These are phyloP conservation scores for Grigorovia jiainica DNA, from an alignment of 805 yeast species.

Conservation along the genomic window DNA sequence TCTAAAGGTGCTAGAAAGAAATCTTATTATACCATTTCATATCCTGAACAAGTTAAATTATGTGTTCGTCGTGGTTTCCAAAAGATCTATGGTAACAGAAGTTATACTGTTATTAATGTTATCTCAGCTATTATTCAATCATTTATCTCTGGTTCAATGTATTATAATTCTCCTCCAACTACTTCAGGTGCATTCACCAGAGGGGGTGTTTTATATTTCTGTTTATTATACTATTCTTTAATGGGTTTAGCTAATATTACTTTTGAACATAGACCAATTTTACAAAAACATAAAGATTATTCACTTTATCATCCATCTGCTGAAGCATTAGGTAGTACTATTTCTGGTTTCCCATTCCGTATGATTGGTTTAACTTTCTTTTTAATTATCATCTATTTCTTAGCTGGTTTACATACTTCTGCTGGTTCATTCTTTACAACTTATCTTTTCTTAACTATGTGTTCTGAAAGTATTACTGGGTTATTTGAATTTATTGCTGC, in stretches of 20 bases:
- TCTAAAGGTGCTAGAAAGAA: slow-evolving; percentile 14
- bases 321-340: slow-evolving; percentile 55
- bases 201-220: slow-evolving; percentile 55
- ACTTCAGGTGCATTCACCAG: slow-evolving; percentile 56
- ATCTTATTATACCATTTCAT: slow-evolving; percentile 23
- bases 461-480: slow-evolving; percentile 23
- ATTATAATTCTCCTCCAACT: slow-evolving; percentile 39
- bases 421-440: slow-evolving; percentile 49
- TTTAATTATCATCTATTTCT: slow-evolving; percentile 44
- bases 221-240: slow-evolving; percentile 44
- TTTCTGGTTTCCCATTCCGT: slow-evolving; percentile 60
- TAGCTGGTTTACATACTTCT: slow-evolving; percentile 41
- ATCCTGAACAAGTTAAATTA: slow-evolving; percentile 39
- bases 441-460: slow-evolving; percentile 31
- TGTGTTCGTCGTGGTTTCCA: slow-evolving; percentile 45
- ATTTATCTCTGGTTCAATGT: slow-evolving; percentile 54
- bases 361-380: slow-evolving; percentile 37
- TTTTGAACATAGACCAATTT: slow-evolving; percentile 47
- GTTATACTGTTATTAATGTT: slow-evolving; percentile 31
- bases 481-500: slow-evolving; percentile 48
- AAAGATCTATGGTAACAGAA: slow-evolving; percentile 49
- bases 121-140: slow-evolving; percentile 39
- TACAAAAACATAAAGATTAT: slow-evolving; percentile 62
- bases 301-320: slow-evolving; percentile 71
- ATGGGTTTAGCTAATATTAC: slow-evolving; percentile 42